phyloP scores from a whole-genome alignment of 2,329 filamentous ascomycete species.

The Beauveria rudraprayagi region DNA sequence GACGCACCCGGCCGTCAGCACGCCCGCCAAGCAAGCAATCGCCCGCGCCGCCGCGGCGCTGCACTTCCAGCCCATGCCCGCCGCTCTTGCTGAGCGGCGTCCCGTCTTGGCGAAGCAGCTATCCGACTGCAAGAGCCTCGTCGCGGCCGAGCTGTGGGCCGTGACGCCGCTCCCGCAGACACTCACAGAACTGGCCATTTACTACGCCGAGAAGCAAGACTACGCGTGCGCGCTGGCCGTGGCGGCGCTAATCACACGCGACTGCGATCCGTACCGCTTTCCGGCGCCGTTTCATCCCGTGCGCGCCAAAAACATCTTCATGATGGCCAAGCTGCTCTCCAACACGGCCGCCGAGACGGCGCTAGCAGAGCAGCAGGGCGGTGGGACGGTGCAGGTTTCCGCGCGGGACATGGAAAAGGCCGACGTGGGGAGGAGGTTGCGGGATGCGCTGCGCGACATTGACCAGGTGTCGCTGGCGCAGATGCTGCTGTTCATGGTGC shows the following conservation, averaged over 20 bases:
- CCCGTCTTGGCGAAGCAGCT: constrained; percentile 17
- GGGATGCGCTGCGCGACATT: constrained; percentile 30
- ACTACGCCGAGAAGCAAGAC: constrained; percentile 34
- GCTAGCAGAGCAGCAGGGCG: constrained; percentile 19
- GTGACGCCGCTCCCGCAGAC: constrained; percentile 40
- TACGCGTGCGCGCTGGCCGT: constrained; percentile 37
- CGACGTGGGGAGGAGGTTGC: constrained; percentile 18
- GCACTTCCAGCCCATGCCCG: constrained; percentile 17
- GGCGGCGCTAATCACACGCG: constrained; percentile 38
- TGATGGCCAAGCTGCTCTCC: constrained; percentile 44
- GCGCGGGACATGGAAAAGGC: not conserved
- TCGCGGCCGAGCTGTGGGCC: constrained; percentile 33
- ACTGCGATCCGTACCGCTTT: constrained; percentile 42
- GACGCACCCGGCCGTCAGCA: constrained; percentile 20
- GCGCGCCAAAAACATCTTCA: constrained; percentile 43
- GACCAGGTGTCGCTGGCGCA: constrained; percentile 48
- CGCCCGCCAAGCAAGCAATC: constrained; percentile 13
- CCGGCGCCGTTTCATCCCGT: constrained; percentile 42
- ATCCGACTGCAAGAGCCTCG: constrained; percentile 18
- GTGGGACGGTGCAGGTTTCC: constrained; percentile 17
- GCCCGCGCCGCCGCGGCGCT: constrained; percentile 23
- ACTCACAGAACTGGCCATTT: constrained; percentile 36
- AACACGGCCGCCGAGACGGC: constrained; percentile 36
- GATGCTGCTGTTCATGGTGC: constrained; percentile 41
- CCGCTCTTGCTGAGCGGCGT: constrained; percentile 21